Base-by-base conservation (phyloP, 331 rosid species). In the Quercus tomentella region DNA sequence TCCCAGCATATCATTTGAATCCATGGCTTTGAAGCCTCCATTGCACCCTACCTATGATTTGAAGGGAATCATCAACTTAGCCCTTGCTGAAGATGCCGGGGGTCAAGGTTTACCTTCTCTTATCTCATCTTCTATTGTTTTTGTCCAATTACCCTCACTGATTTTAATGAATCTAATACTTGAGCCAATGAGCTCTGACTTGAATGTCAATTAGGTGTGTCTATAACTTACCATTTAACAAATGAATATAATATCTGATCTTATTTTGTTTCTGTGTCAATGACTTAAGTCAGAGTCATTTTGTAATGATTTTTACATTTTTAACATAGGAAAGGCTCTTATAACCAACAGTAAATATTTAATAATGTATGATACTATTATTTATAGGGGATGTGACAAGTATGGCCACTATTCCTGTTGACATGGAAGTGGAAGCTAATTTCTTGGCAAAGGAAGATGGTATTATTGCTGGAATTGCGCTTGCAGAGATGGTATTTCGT, bases 371-470 rank as follows among this genome's bases (percentile, higher is more conserved):
- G 49, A 62, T 28, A 31, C 63, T n/a, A 80, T 73, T 33, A 33
- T n/a, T 17, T 82, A 74, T 79, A 92, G 98, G 97, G 57, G 97
- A 95, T 76, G 87, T 95, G 73, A 91, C 98, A 56, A 91, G 96
- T 81, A 15, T 87, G 90, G 97, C 97, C 15, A 92, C 96, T 80
- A 90, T 89, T 79, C 97, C 96, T 23, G 51, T 61, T 70, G 96
- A 91, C 82, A 88, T 93, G 90, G 89, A 86, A 77, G 93, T 91
- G 61, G 97, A 95, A 81, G 98, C 98, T 75, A 88, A 87, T 86
- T 95, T 95, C 81, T 86, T 95, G 85, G 97, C 92, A 10, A 92
- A 95, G 88, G 97, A 95, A 83, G 97, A 92, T 66, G 98, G 98
- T 30, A 77, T 91, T 51, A 55, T 92, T 26, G 97, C 98, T 3